Percentiles rank a stretch among this genome's conserved stretches.
phyloP scores from a whole-genome alignment of 768 basidiomycete species.

The Calocybe gangraenosa region DNA sequence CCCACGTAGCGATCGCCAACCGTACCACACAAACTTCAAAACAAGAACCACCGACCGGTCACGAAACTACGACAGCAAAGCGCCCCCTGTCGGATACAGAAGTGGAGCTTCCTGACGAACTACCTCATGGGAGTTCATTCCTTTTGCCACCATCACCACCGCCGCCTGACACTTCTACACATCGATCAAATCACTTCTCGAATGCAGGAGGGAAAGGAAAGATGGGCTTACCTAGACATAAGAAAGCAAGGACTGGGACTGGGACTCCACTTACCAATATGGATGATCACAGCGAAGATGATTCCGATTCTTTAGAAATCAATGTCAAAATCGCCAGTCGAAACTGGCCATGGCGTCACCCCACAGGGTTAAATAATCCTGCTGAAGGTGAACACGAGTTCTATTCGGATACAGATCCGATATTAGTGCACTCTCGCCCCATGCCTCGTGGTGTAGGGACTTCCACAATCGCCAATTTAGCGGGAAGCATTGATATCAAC shows the following conservation, averaged over 20 bases:
- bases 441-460: constrained; percentile 25
- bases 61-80: constrained; percentile 29
- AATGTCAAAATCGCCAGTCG: constrained; percentile 33
- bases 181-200: constrained; percentile 20
- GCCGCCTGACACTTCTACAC: constrained; percentile 27
- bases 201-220: constrained; percentile 37
- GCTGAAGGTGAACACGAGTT: constrained; percentile 25
- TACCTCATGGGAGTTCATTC: constrained; percentile 1
- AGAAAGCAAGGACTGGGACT: constrained; percentile 50
- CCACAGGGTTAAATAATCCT: constrained; percentile 11
- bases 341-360: constrained; percentile 16
- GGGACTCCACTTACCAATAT: constrained; percentile 22
- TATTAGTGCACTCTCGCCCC: constrained; percentile 26
- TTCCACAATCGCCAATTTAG: constrained; percentile 14
- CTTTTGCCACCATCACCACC: constrained; percentile 74
- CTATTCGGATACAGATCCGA: constrained; percentile 29
- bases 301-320: constrained; percentile 18
- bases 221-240: constrained; percentile 28
- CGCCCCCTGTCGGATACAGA: constrained; percentile 35
- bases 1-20: neutral
- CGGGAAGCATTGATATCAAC: constrained; percentile 47
- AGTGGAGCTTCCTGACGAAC: constrained; percentile 18
- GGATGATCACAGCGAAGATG: constrained; percentile 23
- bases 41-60: neutral
- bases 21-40: constrained; percentile 1